phyloP scores from a whole-genome alignment of 2,329 filamentous ascomycete species.

The Blastomyces parvus region DNA sequence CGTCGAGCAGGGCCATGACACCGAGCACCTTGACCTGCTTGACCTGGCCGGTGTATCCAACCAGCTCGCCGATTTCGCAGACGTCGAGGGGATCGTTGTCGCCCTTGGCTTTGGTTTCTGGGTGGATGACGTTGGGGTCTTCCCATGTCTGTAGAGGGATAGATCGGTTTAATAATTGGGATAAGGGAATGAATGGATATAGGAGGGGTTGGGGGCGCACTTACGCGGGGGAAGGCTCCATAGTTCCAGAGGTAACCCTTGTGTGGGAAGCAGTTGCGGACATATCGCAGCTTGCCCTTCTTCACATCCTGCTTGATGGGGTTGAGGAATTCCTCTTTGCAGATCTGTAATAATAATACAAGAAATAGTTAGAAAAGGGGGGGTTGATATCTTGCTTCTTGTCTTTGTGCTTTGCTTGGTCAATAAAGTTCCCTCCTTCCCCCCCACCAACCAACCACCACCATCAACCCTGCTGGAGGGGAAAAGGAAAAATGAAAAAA shows the following conservation, averaged over 20 bases:
- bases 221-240: conserved; percentile 94
- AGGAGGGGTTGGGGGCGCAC: conserved; percentile 23
- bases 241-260: conserved; percentile 99
- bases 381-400: not conserved
- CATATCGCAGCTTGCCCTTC: conserved; percentile 99
- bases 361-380: not conserved
- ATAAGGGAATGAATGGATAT: not conserved
- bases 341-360: conserved; percentile 56
- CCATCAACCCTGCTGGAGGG: not conserved
- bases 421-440: not conserved
- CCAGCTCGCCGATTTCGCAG: conserved; percentile 98
- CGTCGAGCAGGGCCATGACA: conserved; percentile 97
- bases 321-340: conserved; percentile 96
- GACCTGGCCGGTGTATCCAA: conserved; percentile 89
- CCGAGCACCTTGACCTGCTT: conserved; percentile 99
- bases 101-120: conserved; percentile 98
- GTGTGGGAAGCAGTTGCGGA: conserved; percentile 99
- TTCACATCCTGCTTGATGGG: conserved; percentile 99
- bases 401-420: not conserved
- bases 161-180: not conserved
- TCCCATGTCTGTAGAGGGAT: conserved; percentile 72
- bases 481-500: too few relatives aligned
- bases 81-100: conserved; percentile 99
- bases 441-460: not conserved
- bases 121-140: conserved; percentile 90